Evolutionary conservation across 2,329 filamentous ascomycete genomes (phyloP), one percentile per base, ranked within the genome.

Genomic region (Cercospora janseana): DNA sequence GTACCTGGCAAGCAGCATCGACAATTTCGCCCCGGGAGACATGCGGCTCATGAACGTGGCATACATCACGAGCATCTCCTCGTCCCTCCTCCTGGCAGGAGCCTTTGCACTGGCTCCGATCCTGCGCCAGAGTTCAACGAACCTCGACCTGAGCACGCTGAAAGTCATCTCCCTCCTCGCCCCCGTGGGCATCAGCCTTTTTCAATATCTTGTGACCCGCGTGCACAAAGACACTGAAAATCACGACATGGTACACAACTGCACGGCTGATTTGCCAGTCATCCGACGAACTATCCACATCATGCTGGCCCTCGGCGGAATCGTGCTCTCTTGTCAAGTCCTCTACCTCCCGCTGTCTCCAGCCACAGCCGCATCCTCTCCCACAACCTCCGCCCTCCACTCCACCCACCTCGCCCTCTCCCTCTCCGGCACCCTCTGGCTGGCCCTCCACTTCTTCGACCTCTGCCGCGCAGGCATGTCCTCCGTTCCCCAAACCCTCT

Each of bases 1-100:
- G 46, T 71, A 69, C 42, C 47, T 69, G 4, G 61, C 62, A 41
- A 63, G 61, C 16, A 63, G 66, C 5, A 52, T 68, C n/a, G 63
- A 65, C 13, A 65, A 63, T 5, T 70, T 66, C 48, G 56, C 63
- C 2, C 60, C 65, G 3, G 51, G 60, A 6, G 69, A 72, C 38
- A 65, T 64, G 35, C 60, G 69, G 23, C 46, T 70, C 13, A 63
- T 63, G 3, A 60, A 64, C 20, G 49, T 63, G 4, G 49, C 57
- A 10, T 60, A 63, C 6, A 62, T 62, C 4, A 59, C 60, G 31
- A 63, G 62, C 2, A 57, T 70, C 26, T 51, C 69, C 23, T 63
- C 65, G 6, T 32, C 42, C 1, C 28, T 45, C 4, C 42, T 45
- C 3, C 27, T 32, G 9, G 16, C 34, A 20, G 12, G 15, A 2